Base-by-base conservation (phyloP, 345 rosid genomes). In the Ceriops tagal region DNA sequence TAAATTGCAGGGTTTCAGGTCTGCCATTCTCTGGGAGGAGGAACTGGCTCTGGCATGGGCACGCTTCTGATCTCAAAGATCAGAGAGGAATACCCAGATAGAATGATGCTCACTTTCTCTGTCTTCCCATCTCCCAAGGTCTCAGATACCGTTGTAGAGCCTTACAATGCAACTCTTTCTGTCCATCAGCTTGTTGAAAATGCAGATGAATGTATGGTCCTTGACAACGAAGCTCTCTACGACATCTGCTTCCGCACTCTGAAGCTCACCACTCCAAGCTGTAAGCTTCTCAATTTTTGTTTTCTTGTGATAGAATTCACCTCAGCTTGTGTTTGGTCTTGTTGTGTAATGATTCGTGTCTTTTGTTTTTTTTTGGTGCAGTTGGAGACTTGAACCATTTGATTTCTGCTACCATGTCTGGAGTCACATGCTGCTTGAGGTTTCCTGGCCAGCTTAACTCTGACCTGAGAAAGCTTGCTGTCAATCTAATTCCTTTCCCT, bases 381-480 rank as follows among this genome's bases (percentile, higher is more conserved):
- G 93, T 86, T 78, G 89, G 88, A 51, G 96, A 87, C 76, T 69
- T 87, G 68, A 89, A 85, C 69, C 93, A 89, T 53, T 72, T 89
- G 83, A 89, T 89, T 35, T 89, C 89, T 62, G 87, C 87, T 19
- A 89, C 91, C 11, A 89, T 89, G 95, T 89, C 95, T 53, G 95
- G 91, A 31, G 93, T 89, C 28, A 89, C 89, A 20, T 89, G 93
- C 75, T 89, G 93, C 73, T 75, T 88, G 67, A 83, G 93, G 61
- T 89, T 89, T 73, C 91, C 93, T 19, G 91, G 89, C 6, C 93
- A 89, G 70, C 73, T 89, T 7, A 89, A 89, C 75, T 89, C 93
- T 61, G 93, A 88, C 72, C 83, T 88, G 0, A 82, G 93, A 27
- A 88, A 88, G 70, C 88, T 88, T 0, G 93, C 91, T 28, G 92